These are phyloP conservation scores for Escovopsis sp. DNA, from an alignment of 2,329 filamentous ascomycete species.

Conservation along the genomic window DNA sequence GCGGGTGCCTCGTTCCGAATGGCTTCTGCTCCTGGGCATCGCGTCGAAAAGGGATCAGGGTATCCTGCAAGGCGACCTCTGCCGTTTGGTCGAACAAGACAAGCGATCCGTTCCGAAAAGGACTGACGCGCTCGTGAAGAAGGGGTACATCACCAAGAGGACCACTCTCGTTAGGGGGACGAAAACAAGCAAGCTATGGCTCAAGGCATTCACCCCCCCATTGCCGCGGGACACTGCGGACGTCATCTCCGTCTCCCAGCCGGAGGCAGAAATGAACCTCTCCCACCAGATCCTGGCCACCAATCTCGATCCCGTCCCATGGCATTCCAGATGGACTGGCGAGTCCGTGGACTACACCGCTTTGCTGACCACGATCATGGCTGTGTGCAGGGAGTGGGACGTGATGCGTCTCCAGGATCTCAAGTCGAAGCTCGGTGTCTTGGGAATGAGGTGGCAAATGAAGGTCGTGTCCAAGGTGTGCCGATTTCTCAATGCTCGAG, in stretches of 20 bases:
- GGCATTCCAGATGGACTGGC: conserved; percentile 41
- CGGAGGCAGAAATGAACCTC: conserved; percentile 22
- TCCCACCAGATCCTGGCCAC: conserved; percentile 24
- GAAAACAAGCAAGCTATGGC: conserved; percentile 49
- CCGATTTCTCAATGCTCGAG: conserved; percentile 40
- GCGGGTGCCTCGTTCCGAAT: conserved; percentile 42
- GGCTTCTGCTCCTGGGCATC: conserved; percentile 43
- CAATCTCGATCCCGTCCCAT: conserved; percentile 39
- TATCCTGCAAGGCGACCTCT: conserved; percentile 46
- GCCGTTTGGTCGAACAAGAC: conserved; percentile 43
- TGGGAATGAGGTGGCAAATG: conserved; percentile 43
- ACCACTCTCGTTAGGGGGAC: conserved; percentile 42
- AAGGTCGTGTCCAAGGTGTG: conserved; percentile 43
- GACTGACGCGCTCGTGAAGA: conserved; percentile 42
- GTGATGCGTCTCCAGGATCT: conserved; percentile 44
- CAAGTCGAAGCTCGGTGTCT: conserved; percentile 41
- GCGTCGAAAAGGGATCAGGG: conserved; percentile 38
- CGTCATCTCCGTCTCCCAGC: conserved; percentile 7
- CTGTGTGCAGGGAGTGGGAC: conserved; percentile 41
- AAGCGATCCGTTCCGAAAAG: conserved; percentile 48
- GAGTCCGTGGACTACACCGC: conserved; percentile 43
- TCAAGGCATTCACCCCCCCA: conserved; percentile 37
- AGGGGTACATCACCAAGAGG: conserved; percentile 48
- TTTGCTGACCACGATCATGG: conserved; percentile 41
- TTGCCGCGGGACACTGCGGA: conserved; percentile 19